phyloP scores from a whole-genome alignment of 345 rosid species.

The Eucalyptus cloeziana region DNA sequence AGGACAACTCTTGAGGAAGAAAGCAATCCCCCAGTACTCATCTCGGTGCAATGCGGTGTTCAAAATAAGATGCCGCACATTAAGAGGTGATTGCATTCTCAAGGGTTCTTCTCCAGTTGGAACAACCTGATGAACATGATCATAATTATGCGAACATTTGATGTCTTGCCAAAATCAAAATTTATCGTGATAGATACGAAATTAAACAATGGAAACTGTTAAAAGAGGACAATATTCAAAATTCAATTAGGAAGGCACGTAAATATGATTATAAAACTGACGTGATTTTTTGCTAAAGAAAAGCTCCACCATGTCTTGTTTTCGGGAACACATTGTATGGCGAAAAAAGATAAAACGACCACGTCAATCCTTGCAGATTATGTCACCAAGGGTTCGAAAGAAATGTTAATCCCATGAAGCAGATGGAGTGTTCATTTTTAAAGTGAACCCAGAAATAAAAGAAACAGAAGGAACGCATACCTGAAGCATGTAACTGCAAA shows the following conservation, averaged over 20 bases:
- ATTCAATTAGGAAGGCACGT: not conserved
- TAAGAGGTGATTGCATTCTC: not conserved
- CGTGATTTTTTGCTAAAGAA: not conserved
- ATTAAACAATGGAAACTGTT: too few relatives aligned
- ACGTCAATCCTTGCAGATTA: too few relatives aligned
- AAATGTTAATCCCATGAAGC: not conserved
- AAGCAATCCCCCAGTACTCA: slow-evolving; percentile 27
- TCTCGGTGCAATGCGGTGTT: slow-evolving; percentile 10
- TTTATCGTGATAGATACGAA: accelerated
- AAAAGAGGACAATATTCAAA: not conserved
- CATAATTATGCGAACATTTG: not conserved
- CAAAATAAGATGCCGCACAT: slow-evolving; percentile 18
- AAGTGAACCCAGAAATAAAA: not conserved
- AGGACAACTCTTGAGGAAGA: slow-evolving; percentile 21
- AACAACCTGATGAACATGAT: slow-evolving; percentile 1
- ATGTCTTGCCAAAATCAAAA: not conserved
- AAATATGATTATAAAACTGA: not conserved
- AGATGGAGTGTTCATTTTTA: not conserved
- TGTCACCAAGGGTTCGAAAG: too few relatives aligned
- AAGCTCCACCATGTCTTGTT: too few relatives aligned
- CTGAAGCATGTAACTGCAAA: slow-evolving; percentile 21
- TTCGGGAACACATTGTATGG: too few relatives aligned
- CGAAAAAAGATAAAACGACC: too few relatives aligned
- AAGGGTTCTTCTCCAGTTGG: slow-evolving; percentile 2
- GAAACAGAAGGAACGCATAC: not conserved